Conservation (phyloP, 257 asterid genomes). For the Dorcoceras hygrometricum region DNA sequence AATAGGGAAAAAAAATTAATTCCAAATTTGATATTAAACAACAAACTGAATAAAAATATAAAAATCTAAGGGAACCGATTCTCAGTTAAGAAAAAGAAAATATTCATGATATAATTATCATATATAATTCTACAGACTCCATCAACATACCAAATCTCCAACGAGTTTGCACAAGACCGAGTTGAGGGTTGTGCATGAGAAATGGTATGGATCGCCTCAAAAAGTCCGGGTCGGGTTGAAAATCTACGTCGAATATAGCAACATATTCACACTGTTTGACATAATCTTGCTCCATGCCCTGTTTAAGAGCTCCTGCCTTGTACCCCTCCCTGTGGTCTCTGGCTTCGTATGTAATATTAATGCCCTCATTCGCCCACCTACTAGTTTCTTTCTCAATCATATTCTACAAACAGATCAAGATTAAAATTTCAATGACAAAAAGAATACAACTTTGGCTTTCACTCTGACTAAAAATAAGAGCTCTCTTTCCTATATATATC, state of each 20-base stretch:
- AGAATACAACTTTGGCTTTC: background rate
- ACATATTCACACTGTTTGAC: slow-evolving; percentile 56
- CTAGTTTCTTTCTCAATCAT: slow-evolving; percentile 22
- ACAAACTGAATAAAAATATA: background rate
- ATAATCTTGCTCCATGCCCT: slow-evolving; percentile 43
- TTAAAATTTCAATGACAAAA: background rate
- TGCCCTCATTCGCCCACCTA: slow-evolving; percentile 23
- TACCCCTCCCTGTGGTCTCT: slow-evolving; percentile 48
- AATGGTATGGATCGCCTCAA: slow-evolving; percentile 38
- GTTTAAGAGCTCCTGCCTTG: slow-evolving; percentile 53
- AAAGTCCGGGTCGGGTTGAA: slow-evolving; percentile 52
- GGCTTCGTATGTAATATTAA: slow-evolving; percentile 21
- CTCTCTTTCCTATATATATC: no score
- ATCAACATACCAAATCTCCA: background rate
- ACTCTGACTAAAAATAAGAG: no score
- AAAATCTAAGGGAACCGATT: slow-evolving; percentile 8
- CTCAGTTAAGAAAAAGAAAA: slow-evolving; percentile 15
- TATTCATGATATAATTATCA: slow-evolving; percentile 9
- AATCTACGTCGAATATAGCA: slow-evolving; percentile 53
- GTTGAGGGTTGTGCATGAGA: background rate
- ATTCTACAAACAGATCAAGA: background rate
- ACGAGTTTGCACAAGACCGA: background rate
- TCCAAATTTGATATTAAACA: background rate
- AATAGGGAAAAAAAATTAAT: background rate
- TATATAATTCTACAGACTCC: background rate